These are phyloP conservation scores for Musa itinerans DNA, from an alignment of 176 grass and related monocot genomes.

Conservation along the genomic window DNA sequence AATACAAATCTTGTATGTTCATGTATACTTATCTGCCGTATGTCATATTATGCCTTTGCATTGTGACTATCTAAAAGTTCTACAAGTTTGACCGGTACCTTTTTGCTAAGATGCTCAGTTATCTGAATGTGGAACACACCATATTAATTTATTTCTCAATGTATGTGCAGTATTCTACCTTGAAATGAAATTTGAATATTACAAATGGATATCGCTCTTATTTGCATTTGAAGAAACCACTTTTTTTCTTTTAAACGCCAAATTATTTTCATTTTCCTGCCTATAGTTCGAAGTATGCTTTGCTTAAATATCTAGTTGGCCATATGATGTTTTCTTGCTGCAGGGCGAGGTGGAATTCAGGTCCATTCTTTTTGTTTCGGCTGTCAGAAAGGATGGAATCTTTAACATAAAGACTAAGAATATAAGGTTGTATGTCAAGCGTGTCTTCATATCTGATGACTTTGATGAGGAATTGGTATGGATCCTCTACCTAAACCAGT, in stretches of 20 bases:
- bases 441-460: slow-evolving; percentile 96
- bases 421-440: slow-evolving; percentile 89
- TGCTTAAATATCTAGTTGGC: background rate
- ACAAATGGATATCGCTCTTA: too few species aligned
- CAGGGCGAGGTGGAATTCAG: slow-evolving; percentile 98
- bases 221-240: too few species aligned
- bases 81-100: too few species aligned
- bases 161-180: too few species aligned
- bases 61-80: too few species aligned
- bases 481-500: background rate
- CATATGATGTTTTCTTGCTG: slow-evolving; percentile 16
- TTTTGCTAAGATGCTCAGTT: too few species aligned
- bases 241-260: background rate
- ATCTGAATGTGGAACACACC: too few species aligned
- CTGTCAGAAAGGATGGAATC: slow-evolving; percentile 73
- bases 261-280: background rate
- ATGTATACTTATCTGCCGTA: too few species aligned
- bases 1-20: too few species aligned
- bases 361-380: slow-evolving; percentile 91
- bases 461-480: slow-evolving; percentile 89
- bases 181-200: too few species aligned
- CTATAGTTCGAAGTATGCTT: background rate
- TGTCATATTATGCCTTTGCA: too few species aligned
- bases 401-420: slow-evolving; percentile 85
- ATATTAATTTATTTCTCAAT: too few species aligned